phyloP scores from a whole-genome alignment of 1,284 basidiomycete genomes.

The Ceraceosorus bombacis region DNA sequence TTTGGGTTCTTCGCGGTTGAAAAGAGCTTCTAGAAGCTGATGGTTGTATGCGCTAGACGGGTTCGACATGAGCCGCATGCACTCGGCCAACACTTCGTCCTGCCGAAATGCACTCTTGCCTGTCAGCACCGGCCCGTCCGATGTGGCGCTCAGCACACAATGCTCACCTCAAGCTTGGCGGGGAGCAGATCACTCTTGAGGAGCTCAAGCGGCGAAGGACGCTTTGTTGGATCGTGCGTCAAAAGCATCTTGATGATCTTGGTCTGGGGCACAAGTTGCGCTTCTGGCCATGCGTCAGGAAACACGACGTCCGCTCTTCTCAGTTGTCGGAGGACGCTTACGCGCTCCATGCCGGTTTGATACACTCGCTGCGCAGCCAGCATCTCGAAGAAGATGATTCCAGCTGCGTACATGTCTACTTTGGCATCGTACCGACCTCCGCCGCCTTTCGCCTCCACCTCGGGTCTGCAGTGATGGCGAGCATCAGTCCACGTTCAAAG shows the following conservation, averaged over 20 bases:
- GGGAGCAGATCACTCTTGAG: slow-evolving; percentile 72
- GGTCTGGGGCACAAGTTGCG: slow-evolving; percentile 54
- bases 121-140: too few relatives aligned
- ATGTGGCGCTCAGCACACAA: not conserved
- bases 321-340: slow-evolving; percentile 69
- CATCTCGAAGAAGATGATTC: slow-evolving; percentile 95
- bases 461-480: slow-evolving; percentile 45
- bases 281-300: slow-evolving; percentile 61
- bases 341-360: slow-evolving; percentile 77
- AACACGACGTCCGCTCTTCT: slow-evolving; percentile 67
- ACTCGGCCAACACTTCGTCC: slow-evolving; percentile 76
- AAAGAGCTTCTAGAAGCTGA: slow-evolving; percentile 32
- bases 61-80: slow-evolving; percentile 67
- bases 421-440: slow-evolving; percentile 58
- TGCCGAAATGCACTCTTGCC: not conserved
- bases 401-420: slow-evolving; percentile 91
- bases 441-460: slow-evolving; percentile 35
- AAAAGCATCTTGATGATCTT: slow-evolving; percentile 72
- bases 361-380: slow-evolving; percentile 63
- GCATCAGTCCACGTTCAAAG: slow-evolving; percentile 51
- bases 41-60: slow-evolving; percentile 32
- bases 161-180: slow-evolving; percentile 57
- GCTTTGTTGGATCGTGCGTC: slow-evolving; percentile 70
- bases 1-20: slow-evolving; percentile 14
- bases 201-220: slow-evolving; percentile 76